Conservation (phyloP, 306 rosid species). For the Benincasa hispida region DNA sequence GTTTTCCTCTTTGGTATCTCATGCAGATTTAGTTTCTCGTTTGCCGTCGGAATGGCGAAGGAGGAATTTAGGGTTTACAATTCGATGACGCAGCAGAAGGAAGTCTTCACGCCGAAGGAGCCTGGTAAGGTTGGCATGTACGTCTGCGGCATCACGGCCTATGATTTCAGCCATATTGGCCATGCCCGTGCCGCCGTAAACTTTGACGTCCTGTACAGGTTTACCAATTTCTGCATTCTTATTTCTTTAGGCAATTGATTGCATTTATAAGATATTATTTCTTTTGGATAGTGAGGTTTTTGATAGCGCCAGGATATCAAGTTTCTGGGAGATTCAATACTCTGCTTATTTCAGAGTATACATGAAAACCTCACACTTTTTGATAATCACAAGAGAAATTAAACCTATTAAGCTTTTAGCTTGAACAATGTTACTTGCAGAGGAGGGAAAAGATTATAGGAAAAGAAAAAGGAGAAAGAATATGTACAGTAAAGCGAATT, state of each 20-base stretch:
- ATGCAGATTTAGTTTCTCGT: neutral
- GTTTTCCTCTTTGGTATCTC: neutral
- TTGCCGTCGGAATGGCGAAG: conserved; percentile 34
- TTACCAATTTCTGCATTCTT: conserved; percentile 28
- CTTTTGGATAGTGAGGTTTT: neutral
- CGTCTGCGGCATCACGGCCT: conserved; percentile 87
- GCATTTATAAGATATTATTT: neutral
- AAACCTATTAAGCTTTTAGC: conserved; percentile 12
- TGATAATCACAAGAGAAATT: neutral
- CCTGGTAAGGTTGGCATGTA: conserved; percentile 72
- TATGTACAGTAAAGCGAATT: too few relatives aligned
- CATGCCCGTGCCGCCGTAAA: conserved; percentile 92
- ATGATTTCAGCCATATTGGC: conserved; percentile 77
- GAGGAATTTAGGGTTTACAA: conserved; percentile 59
- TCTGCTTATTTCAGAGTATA: neutral
- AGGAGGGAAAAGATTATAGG: too few relatives aligned
- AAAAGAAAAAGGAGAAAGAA: too few relatives aligned
- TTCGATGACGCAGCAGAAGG: conserved; percentile 76
- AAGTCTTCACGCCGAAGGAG: conserved; percentile 44
- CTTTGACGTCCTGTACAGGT: conserved; percentile 80
- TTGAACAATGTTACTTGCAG: neutral
- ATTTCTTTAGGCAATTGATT: neutral
- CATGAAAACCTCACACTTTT: neutral
- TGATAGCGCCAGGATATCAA: neutral
- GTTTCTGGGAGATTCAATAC: neutral